A percentile compares a stretch with the other conserved stretches of the same genome.
Evolutionary conservation across 176 grass and related monocot species (phyloP).

Genomic region (Poa annua): DNA sequence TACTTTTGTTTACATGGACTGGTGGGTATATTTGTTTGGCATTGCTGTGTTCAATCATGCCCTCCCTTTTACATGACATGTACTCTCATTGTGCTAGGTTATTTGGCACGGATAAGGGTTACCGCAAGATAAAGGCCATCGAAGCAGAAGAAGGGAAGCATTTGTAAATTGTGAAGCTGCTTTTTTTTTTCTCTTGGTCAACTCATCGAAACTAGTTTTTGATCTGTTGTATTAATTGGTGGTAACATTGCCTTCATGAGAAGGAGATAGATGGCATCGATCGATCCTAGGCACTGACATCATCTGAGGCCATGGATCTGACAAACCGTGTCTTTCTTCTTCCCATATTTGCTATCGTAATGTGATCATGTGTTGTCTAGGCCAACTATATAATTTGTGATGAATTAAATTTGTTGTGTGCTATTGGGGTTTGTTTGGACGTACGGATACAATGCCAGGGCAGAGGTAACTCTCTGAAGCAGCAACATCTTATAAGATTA

Average conservation of each 20-base stretch:
- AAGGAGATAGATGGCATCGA: neutral
- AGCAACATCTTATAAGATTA: conserved; percentile 15
- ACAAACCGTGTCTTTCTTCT: conserved; percentile 28
- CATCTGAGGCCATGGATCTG: conserved; percentile 17
- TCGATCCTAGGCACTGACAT: conserved; percentile 2
- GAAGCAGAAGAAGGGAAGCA: conserved; percentile 55
- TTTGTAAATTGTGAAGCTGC: conserved; percentile 46
- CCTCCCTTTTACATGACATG: neutral
- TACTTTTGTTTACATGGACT: conserved; percentile 97
- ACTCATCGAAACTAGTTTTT: conserved; percentile 38
- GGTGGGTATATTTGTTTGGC: conserved; percentile 47
- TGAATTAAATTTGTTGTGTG: conserved; percentile 28
- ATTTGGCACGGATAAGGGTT: conserved; percentile 83
- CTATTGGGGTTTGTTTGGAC: conserved; percentile 24
- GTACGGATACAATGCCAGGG: conserved; percentile 3
- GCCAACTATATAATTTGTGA: conserved; percentile 38
- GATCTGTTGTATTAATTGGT: conserved; percentile 39
- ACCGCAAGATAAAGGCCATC: conserved; percentile 63
- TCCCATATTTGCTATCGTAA: conserved; percentile 41
- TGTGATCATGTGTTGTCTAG: conserved; percentile 37
- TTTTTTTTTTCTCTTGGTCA: conserved; percentile 32
- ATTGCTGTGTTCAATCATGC: conserved; percentile 16
- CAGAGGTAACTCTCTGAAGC: conserved; percentile 26
- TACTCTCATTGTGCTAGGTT: conserved; percentile 51
- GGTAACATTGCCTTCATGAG: conserved; percentile 27